Percentiles rank a stretch among this genome's conserved stretches.
Evolutionary conservation across 2,329 filamentous ascomycete genomes (phyloP).

Genomic region (Chrysoporthe austroafricana): DNA sequence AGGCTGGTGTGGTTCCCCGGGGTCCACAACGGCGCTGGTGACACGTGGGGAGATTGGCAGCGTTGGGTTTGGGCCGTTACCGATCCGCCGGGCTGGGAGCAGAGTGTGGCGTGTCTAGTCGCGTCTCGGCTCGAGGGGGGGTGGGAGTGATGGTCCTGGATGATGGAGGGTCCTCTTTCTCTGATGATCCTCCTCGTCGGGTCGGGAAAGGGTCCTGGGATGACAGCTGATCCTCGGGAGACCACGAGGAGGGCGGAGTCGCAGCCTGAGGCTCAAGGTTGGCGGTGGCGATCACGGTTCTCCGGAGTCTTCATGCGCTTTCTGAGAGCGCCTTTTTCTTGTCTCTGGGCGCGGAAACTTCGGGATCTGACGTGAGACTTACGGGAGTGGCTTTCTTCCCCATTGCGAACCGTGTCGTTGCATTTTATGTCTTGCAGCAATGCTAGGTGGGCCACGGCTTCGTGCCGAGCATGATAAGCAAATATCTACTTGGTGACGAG

Average conservation of each 20-base stretch:
- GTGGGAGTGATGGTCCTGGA: neutral
- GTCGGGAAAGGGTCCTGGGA: neutral
- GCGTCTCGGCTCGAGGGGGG: neutral
- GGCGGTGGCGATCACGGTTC: neutral
- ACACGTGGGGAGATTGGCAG: constrained; percentile 10
- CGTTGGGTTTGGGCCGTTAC: constrained; percentile 3
- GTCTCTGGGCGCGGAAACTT: neutral
- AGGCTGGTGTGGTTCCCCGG: constrained; percentile 15
- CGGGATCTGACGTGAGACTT: constrained; percentile 8
- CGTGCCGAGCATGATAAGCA: neutral
- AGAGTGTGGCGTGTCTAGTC: constrained; percentile 1
- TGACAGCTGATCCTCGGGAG: neutral
- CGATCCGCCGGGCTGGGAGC: constrained; percentile 14
- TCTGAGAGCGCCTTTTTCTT: neutral
- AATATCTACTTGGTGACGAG: neutral
- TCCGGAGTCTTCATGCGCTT: neutral
- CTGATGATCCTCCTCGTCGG: neutral
- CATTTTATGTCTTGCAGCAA: neutral
- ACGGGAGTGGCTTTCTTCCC: neutral
- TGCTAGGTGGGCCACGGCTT: neutral
- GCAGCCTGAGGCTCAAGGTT: neutral
- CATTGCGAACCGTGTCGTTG: neutral
- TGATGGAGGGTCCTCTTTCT: neutral
- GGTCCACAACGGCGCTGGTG: constrained; percentile 6
- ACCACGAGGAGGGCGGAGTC: neutral